A percentile compares a stretch with the other conserved stretches of the same genome.
Evolutionary conservation across 441 rosid genomes (phyloP).

Genomic region (Aleurites moluccanus): DNA sequence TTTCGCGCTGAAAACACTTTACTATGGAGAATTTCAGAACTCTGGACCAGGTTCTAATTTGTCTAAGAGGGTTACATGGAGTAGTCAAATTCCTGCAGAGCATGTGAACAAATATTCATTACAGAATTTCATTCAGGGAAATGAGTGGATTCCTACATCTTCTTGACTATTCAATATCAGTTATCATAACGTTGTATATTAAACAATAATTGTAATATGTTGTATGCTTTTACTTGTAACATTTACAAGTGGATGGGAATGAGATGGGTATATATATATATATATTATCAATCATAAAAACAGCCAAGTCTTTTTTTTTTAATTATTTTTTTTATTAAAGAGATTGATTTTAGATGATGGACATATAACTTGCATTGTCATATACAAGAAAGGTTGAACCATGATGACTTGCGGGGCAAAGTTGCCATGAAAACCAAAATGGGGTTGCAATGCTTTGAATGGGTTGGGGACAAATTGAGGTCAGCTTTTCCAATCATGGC

Average conservation of each 20-base stretch:
- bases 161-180: constrained; percentile 31
- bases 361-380: background rate
- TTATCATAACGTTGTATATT: background rate
- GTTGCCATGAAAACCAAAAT: background rate
- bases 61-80: constrained; percentile 70
- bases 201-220: background rate
- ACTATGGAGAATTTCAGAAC: constrained; percentile 72
- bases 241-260: too few species aligned
- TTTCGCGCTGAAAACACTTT: constrained; percentile 69
- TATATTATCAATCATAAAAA: too few species aligned
- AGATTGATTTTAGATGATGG: too few species aligned
- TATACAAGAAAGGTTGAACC: background rate
- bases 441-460: background rate
- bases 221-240: background rate
- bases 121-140: constrained; percentile 82
- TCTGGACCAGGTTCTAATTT: constrained; percentile 59
- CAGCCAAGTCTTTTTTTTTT: too few species aligned
- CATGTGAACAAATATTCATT: constrained; percentile 59
- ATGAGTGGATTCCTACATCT: constrained; percentile 62
- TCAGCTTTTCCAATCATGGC: background rate
- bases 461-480: background rate
- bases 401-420: constrained; percentile 4
- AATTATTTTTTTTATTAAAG: too few species aligned
- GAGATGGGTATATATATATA: too few species aligned
- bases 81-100: constrained; percentile 62